Evolutionary conservation across 148 eudicot genomes (phyloP).

Genomic region (Bassia scoparia): DNA sequence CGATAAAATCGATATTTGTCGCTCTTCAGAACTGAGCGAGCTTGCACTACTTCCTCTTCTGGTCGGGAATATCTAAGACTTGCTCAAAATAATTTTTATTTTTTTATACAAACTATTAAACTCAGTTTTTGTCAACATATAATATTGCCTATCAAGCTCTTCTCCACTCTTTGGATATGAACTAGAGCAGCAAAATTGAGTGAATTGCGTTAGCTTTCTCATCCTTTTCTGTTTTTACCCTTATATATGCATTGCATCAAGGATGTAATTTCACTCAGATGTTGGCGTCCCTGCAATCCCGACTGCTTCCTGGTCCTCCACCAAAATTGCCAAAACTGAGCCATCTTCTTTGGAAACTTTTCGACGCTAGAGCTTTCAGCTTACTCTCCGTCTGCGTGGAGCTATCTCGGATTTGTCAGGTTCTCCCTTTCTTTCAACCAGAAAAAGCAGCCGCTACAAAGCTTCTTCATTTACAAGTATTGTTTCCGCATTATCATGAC

Average conservation of each 20-base stretch:
- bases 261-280: conserved; percentile 30
- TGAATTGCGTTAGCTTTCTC: background rate
- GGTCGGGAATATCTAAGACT: conserved; percentile 48
- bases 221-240: background rate
- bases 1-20: conserved; percentile 47
- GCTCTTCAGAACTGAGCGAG: conserved; percentile 50
- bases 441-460: background rate
- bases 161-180: background rate
- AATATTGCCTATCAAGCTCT: background rate
- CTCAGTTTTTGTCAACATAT: background rate
- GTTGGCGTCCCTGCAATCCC: conserved; percentile 71
- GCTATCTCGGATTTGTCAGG: conserved; percentile 94
- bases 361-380: conserved; percentile 73
- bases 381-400: conserved; percentile 78
- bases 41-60: conserved; percentile 64
- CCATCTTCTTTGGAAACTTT: conserved; percentile 54
- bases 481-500: background rate
- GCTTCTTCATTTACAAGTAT: background rate
- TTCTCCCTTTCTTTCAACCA: conserved; percentile 20
- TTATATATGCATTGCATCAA: background rate
- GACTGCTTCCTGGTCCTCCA: conserved; percentile 81
- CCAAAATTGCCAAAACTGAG: conserved; percentile 69
- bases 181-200: background rate
- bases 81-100: background rate
- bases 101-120: background rate